Percentiles rank a stretch among this genome's conserved stretches.
Conservation (phyloP, 768 basidiomycete species). For the Tricholoma saponaceum region DNA sequence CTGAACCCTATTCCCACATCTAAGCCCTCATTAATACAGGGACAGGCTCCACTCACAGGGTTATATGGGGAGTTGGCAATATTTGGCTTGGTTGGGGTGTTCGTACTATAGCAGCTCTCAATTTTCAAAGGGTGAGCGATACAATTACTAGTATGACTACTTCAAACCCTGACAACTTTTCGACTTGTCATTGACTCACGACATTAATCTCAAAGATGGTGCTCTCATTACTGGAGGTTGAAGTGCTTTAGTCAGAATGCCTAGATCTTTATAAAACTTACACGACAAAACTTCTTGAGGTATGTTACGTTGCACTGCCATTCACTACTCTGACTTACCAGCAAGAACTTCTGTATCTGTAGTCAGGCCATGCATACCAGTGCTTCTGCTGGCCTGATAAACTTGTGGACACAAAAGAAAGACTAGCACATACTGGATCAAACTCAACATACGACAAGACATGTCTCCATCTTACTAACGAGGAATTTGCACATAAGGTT, state of each 20-base stretch:
- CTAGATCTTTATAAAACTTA: conserved; percentile 80
- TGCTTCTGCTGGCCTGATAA: conserved; percentile 87
- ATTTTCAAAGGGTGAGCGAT: too few species aligned
- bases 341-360: background rate
- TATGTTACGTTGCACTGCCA: conserved; percentile 26
- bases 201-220: too few species aligned
- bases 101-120: too few species aligned
- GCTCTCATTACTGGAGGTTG: conserved; percentile 4
- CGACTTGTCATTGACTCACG: too few species aligned
- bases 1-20: too few species aligned
- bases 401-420: conserved; percentile 65
- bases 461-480: conserved; percentile 82
- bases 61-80: too few species aligned
- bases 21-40: too few species aligned
- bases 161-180: too few species aligned
- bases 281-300: conserved; percentile 71
- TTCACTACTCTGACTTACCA: background rate
- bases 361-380: conserved; percentile 92
- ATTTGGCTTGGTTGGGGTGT: too few species aligned
- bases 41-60: too few species aligned
- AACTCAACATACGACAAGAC: conserved; percentile 83
- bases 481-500: conserved; percentile 74
- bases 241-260: conserved; percentile 70
- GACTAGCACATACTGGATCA: conserved; percentile 68
- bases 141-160: too few species aligned